Base-by-base conservation (phyloP, 768 basidiomycete genomes). In the Multifurca ochricompacta region DNA sequence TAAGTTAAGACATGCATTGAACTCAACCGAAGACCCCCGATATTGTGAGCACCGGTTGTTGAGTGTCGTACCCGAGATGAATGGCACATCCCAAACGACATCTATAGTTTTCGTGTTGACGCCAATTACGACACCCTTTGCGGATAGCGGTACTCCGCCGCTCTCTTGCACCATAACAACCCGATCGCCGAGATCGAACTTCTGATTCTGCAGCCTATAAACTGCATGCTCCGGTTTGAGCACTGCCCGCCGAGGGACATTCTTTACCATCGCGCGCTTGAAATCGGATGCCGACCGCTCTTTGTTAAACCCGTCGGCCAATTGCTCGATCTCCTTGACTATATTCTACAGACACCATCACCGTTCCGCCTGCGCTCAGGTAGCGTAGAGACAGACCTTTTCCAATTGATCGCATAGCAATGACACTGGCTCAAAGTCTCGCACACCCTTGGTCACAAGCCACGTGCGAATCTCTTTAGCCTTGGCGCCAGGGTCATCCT, bases 91-190 rank as follows among this genome's bases (percentile, higher is more conserved):
- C 90, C 96, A 98, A 0, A 95, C 79, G 21, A 98, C 87, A 67
- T 98, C 96, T 79, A 98, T 87, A 3, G 86, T 81, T 65, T 85
- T 88, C 2, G 84, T 71, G 62, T 85, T 90, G 63, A 99, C 70
- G 13, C 94, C 91, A 48, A 98, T 80, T 23, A 98, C 93, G 14
- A 95, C 91, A 19, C 96, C 96, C 70, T 95, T 97, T 48, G 84
- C 85, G 1, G 84, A 82, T 13, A 98, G 74, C 1, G 94, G 92
- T 0, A 98, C 94, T 31, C 86, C 83, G 27, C 94, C 94, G 0
- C 93, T 85, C 65, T 98, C 96, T 62, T 90, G 87, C 1, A 97
- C 92, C 89, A 95, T 96, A 16, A 86, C 87, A 34, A 97, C 94
- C 10, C 96, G 79, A 68, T 99, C 95, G 11, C 95, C 95, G 6